Evolutionary conservation across 768 basidiomycete genomes (phyloP), one percentile per base, ranked within the genome.

Genomic region (Lactarius deliciosus): DNA sequence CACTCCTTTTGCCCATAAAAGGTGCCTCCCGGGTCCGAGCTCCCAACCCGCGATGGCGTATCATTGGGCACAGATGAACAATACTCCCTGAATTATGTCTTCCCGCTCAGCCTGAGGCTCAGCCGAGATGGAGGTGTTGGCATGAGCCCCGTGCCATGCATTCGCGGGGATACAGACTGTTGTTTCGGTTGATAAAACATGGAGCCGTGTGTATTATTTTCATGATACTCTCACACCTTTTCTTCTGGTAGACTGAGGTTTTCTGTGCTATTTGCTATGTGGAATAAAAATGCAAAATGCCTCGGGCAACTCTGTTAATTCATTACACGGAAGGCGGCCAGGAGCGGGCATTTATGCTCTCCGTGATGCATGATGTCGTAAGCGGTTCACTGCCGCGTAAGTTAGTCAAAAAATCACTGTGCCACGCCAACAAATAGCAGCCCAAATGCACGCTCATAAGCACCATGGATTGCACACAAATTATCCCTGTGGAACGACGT

Each of bases 21-120:
- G 89, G 89, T 91, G 88, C 89, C 87, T 74, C 78, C 71, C 82
- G 82, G 85, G 83, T 79, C 68, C 74, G 81, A 89, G 81, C 72
- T 72, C 77, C 78, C 82, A 82, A 80, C 83, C 83, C 82, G 81
- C 75, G 73, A 73, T 77, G 88, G 89, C 86, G 89, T 91, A 91
- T 91, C 76, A 80, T 87, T 85, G 86, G 88, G 88, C 90, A 83
- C 71, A 90, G 45, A 90, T 78, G 63, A 63, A 78, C 16, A 13
- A 57, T 54, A 25, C 18, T 40, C 47, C 57, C 60, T 65, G 34
- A 45, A 15, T 34, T 55, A 32, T 59, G 28, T 47, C 43, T 53
- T 38, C 41, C 57, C 53, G 30, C 64, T 43, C 57, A 45, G 60
- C 56, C 47, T 41, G 32, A 57, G 38, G 41, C 59, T 25, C 38